Evolutionary conservation across 805 yeast genomes (phyloP).

Genomic region (Naumovozyma castellii): DNA sequence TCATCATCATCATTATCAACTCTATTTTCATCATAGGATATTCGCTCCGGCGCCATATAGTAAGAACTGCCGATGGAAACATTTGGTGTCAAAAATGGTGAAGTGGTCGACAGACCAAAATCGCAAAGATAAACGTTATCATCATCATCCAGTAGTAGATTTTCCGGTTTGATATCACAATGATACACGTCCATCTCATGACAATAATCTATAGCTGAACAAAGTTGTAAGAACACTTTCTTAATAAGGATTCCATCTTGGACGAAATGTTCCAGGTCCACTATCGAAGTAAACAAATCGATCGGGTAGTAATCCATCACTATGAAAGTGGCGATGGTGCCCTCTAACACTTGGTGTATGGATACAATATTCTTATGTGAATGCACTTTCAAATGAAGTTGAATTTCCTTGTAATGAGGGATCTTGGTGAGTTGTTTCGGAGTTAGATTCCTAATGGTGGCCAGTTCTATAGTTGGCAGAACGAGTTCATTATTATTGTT

Average conservation of each 20-base stretch:
- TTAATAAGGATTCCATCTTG: constrained; percentile 43
- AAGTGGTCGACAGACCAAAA: constrained; percentile 78
- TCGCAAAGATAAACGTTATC: constrained; percentile 59
- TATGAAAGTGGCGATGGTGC: constrained; percentile 50
- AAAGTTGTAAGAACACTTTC: constrained; percentile 61
- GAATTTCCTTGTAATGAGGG: constrained; percentile 51
- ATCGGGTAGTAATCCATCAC: constrained; percentile 85
- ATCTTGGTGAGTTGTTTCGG: constrained; percentile 29
- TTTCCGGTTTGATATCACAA: constrained; percentile 94
- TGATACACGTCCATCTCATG: constrained; percentile 82
- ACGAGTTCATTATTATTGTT: constrained; percentile 18
- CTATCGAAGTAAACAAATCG: constrained; percentile 79
- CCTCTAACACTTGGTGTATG: constrained; percentile 63
- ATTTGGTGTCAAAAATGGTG: constrained; percentile 50
- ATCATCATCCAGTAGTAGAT: constrained; percentile 62
- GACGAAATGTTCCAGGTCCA: constrained; percentile 56
- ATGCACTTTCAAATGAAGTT: constrained; percentile 66
- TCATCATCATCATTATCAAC: background rate
- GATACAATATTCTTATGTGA: constrained; percentile 69
- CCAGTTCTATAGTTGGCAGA: constrained; percentile 25
- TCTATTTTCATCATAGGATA: constrained; percentile 18
- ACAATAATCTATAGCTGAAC: constrained; percentile 75
- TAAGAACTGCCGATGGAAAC: constrained; percentile 81
- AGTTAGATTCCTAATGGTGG: constrained; percentile 24
- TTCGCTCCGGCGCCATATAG: constrained; percentile 88